A percentile compares a stretch with the other conserved stretches of the same genome.
These are phyloP conservation scores for Tetracentron sinense DNA, from an alignment of 164 flowering plant species.

Conservation along the genomic window DNA sequence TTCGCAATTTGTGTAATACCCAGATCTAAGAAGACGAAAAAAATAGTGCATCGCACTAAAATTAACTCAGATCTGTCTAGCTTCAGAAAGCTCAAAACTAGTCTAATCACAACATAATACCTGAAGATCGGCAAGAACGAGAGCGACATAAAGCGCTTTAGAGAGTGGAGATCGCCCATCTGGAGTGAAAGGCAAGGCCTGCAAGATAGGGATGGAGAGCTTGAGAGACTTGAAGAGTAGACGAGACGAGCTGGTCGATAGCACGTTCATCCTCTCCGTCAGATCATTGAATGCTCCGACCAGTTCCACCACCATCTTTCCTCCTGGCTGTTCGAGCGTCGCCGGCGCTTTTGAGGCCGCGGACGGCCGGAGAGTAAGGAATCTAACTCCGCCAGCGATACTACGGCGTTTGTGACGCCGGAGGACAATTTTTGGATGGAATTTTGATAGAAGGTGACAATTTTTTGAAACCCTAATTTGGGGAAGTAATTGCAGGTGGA, in stretches of 20 bases:
- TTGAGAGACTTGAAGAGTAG: slow-evolving; percentile 78
- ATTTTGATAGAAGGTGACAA: not conserved
- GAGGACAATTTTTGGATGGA: not conserved
- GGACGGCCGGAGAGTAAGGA: slow-evolving; percentile 3
- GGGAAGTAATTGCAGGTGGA: slow-evolving; percentile 12
- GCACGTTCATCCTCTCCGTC: slow-evolving; percentile 61
- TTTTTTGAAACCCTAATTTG: slow-evolving; percentile 6
- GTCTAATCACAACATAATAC: slow-evolving; percentile 23
- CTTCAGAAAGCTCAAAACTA: not conserved
- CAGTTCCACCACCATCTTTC: slow-evolving; percentile 83
- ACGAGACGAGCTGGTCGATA: slow-evolving; percentile 57
- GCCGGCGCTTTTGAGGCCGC: slow-evolving; percentile 12
- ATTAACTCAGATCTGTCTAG: too few relatives aligned
- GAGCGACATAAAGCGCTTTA: slow-evolving; percentile 62
- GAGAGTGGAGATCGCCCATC: slow-evolving; percentile 78
- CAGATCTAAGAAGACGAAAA: too few relatives aligned
- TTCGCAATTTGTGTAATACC: too few relatives aligned
- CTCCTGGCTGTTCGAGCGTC: slow-evolving; percentile 56
- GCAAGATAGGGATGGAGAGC: slow-evolving; percentile 79
- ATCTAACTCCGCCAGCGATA: not conserved
- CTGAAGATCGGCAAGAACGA: slow-evolving; percentile 88
- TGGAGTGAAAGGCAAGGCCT: slow-evolving; percentile 47
- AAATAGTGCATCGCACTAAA: too few relatives aligned
- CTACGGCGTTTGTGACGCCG: not conserved
- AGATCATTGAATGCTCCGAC: slow-evolving; percentile 84